Percentiles rank a stretch among this genome's conserved stretches.
Conservation (phyloP, 164 flowering plant genomes). For the Vitis cinerea region DNA sequence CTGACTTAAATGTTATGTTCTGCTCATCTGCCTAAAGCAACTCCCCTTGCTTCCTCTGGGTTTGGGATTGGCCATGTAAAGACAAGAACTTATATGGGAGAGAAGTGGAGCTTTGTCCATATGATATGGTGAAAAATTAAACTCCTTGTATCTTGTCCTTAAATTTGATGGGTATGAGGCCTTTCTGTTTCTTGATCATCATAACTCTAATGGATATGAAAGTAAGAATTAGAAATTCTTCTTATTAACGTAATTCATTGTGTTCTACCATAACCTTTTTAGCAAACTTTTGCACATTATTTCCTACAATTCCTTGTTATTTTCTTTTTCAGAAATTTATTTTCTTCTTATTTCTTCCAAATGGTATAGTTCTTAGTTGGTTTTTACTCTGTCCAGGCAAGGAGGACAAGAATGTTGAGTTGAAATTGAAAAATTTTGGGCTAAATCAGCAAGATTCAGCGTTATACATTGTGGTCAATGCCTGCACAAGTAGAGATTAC, state of each 20-base stretch:
- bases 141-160: background rate
- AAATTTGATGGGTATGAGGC: background rate
- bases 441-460: constrained; percentile 12
- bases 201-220: background rate
- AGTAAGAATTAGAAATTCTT: background rate
- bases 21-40: too few relatives aligned
- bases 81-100: too few relatives aligned
- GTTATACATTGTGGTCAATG: constrained; percentile 34
- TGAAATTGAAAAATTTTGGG: constrained; percentile 33
- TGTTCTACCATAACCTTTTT: background rate
- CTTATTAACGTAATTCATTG: background rate
- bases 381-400: constrained; percentile 23
- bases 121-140: too few relatives aligned
- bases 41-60: too few relatives aligned
- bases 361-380: background rate
- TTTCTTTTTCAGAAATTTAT: too few relatives aligned
- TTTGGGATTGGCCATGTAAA: too few relatives aligned
- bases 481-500: constrained; percentile 47
- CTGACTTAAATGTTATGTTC: too few relatives aligned
- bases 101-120: too few relatives aligned
- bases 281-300: background rate
- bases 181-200: background rate
- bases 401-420: constrained; percentile 37
- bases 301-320: too few relatives aligned
- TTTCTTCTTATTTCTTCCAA: too few relatives aligned